Conservation (phyloP, 2,329 filamentous ascomycete species). For the Simplicillium sp. region DNA sequence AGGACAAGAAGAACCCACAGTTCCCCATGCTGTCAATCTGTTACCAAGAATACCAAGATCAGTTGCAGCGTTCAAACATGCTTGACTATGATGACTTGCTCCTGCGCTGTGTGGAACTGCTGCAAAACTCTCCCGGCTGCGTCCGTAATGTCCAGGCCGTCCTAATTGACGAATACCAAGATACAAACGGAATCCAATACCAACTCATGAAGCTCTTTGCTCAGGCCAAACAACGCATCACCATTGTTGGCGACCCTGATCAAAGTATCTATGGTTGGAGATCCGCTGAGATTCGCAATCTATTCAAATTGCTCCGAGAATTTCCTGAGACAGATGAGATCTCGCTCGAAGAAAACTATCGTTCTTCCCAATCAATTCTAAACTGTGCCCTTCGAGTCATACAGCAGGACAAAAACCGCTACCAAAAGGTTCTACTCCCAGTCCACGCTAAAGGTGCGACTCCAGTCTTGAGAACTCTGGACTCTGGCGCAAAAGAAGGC, state of each 20-base stretch:
- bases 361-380: constrained; percentile 80
- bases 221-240: constrained; percentile 63
- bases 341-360: constrained; percentile 87
- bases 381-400: constrained; percentile 76
- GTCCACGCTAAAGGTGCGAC: constrained; percentile 71
- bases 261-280: constrained; percentile 97
- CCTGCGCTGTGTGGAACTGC: constrained; percentile 69
- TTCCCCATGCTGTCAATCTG: constrained; percentile 55
- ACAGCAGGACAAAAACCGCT: constrained; percentile 75
- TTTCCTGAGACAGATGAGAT: constrained; percentile 75
- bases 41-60: constrained; percentile 69
- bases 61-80: constrained; percentile 66
- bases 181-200: constrained; percentile 92
- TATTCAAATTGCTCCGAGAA: constrained; percentile 65
- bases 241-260: constrained; percentile 91
- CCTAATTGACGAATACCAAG: constrained; percentile 94
- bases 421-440: constrained; percentile 69
- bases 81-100: constrained; percentile 94
- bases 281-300: constrained; percentile 83
- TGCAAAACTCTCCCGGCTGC: constrained; percentile 64
- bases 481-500: constrained; percentile 63
- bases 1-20: constrained; percentile 23
- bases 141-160: constrained; percentile 86
- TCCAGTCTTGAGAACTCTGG: constrained; percentile 71
- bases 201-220: constrained; percentile 88